A percentile compares a stretch with the other conserved stretches of the same genome.
phyloP scores from a whole-genome alignment of 225 moss, liverwort and hornwort genomes.

The Pseudisothecium myosuroides region DNA sequence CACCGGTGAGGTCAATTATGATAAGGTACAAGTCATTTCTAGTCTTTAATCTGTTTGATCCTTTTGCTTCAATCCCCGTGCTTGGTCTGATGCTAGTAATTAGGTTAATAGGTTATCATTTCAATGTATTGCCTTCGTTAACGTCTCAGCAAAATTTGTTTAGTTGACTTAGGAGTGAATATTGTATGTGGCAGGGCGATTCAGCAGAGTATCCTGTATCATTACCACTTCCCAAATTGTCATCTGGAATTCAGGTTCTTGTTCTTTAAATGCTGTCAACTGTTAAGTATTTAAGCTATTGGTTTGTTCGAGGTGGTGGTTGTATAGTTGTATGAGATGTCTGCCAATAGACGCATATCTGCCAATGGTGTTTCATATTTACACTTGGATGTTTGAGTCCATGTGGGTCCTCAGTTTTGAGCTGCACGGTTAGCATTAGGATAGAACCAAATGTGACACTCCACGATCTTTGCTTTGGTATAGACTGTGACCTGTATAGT shows the following conservation, averaged over 20 bases:
- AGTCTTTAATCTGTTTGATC: background rate
- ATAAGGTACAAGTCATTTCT: slow-evolving; percentile 41
- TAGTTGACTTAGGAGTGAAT: background rate
- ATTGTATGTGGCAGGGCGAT: slow-evolving; percentile 49
- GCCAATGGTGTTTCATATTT: background rate
- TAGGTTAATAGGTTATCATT: background rate
- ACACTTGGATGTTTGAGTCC: background rate
- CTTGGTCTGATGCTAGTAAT: background rate
- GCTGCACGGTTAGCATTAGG: background rate
- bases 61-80: background rate
- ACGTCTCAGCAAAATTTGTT: background rate
- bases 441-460: background rate
- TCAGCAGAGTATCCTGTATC: slow-evolving; percentile 75
- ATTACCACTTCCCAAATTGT: slow-evolving; percentile 65
- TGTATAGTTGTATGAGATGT: background rate
- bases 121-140: background rate
- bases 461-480: background rate
- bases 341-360: background rate
- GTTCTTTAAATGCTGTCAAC: background rate
- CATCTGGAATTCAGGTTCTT: slow-evolving; percentile 42
- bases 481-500: background rate
- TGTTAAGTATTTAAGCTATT: background rate
- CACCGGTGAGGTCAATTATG: slow-evolving; percentile 55
- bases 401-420: background rate
- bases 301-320: background rate